Base-by-base conservation (phyloP, 768 basidiomycete genomes). In the Russula olivacea region DNA sequence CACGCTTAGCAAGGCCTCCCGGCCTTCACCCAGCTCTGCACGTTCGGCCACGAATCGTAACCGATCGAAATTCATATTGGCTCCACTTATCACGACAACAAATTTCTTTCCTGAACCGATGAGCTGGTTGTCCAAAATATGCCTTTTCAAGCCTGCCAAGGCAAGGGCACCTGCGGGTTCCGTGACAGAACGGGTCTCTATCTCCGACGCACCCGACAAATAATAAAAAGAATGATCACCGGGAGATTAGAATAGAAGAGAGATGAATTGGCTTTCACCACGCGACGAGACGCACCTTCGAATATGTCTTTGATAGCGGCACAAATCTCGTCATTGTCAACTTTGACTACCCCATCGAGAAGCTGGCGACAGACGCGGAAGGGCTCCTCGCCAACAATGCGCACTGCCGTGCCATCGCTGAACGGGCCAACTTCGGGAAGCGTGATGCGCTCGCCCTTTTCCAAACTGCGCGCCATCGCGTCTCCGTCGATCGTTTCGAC, bases 301-400 rank as follows among this genome's bases (percentile, higher is more conserved):
- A 98, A 99, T 34, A 98, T 89, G 70, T 99, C 97, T 76, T 98
- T 98, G 77, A 98, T 98, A 6, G 94, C 94, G 8, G 97, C 97
- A 72, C 97, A 99, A 50, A 99, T 86, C 73, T 96, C 96, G 71
- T 99, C 97, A 66, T 97, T 98, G 71, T 91, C 84, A 34, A 89
- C 91, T 70, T 88, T 83, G 55, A 94, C 84, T 38, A 98, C 75
- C 2, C 83, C 86, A 68, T 98, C 93, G 21, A 98, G 74, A 41
- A 91, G 79, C 52, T 88, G 79, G 73, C 89, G 81, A 76, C 96
- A 98, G 64, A 99, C 84, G 62, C 96, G 83, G 76, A 98, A 97
- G 0, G 93, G 87, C 72, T 99, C 97, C 74, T 87, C 89, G 23
- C 97, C 97, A 2, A 99, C 95, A 54, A 94, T 82, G 74, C 90